These are phyloP conservation scores for Camellia oleifera DNA, from an alignment of 179 eudicot genomes.

Conservation along the genomic window DNA sequence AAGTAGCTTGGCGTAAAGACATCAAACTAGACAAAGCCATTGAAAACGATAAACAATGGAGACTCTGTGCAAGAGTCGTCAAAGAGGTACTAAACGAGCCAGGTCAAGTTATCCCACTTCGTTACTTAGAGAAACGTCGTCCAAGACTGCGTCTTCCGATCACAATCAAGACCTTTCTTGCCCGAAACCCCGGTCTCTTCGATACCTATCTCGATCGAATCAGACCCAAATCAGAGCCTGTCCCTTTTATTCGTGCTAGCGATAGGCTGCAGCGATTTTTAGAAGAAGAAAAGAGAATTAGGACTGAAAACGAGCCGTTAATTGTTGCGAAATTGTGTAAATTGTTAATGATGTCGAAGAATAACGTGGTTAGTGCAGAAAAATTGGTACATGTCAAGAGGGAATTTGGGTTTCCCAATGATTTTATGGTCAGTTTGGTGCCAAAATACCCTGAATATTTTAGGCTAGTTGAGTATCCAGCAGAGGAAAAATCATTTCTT, in stretches of 20 bases:
- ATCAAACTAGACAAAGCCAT: constrained; percentile 56
- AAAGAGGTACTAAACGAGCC: constrained; percentile 81
- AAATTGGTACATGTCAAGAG: constrained; percentile 80
- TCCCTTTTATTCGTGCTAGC: constrained; percentile 49
- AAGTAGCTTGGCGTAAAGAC: constrained; percentile 81
- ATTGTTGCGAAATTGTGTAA: constrained; percentile 67
- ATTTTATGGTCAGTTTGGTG: constrained; percentile 53
- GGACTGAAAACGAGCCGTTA: constrained; percentile 37
- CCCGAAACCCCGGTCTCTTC: constrained; percentile 58
- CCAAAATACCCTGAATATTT: constrained; percentile 57
- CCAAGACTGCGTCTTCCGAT: constrained; percentile 46
- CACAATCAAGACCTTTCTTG: constrained; percentile 43
- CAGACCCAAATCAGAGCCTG: constrained; percentile 55
- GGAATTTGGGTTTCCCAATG: constrained; percentile 81
- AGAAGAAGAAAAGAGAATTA: constrained; percentile 48
- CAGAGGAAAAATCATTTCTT: constrained; percentile 45
- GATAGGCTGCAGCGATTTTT: constrained; percentile 36
- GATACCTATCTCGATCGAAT: constrained; percentile 61
- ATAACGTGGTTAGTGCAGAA: constrained; percentile 61
- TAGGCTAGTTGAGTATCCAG: constrained; percentile 41
- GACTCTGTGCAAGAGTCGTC: constrained; percentile 57
- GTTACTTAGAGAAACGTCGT: constrained; percentile 66
- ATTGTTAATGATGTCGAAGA: constrained; percentile 76
- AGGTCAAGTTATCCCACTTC: constrained; percentile 53
- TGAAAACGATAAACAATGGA: constrained; percentile 56